Percentiles rank a stretch among this genome's conserved stretches.
Conservation (phyloP, 192 early-diverging fungal species). For the Podila horticola region DNA sequence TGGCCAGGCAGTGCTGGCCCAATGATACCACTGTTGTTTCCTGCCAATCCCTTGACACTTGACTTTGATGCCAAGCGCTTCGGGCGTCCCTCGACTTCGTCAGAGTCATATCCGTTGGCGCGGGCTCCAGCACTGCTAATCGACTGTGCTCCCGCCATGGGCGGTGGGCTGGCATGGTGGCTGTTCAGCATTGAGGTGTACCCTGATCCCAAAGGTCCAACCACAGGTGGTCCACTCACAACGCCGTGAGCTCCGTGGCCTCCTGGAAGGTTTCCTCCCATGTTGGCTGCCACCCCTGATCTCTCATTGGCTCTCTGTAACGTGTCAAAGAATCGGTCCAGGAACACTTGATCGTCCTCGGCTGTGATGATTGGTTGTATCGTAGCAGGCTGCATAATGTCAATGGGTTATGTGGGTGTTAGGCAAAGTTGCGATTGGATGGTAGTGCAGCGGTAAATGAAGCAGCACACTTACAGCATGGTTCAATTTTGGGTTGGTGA, state of each 20-base stretch:
- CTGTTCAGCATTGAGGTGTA: conserved; percentile 45
- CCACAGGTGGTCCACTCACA: conserved; percentile 56
- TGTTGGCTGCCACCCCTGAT: conserved; percentile 39
- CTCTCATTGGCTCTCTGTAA: conserved; percentile 70
- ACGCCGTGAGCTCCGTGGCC: conserved; percentile 19
- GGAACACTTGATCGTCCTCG: conserved; percentile 91
- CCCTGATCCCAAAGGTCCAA: conserved; percentile 60
- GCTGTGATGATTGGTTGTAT: conserved; percentile 74
- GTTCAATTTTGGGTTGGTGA: conserved; percentile 46
- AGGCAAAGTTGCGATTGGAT: neutral
- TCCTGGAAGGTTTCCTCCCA: conserved; percentile 34
- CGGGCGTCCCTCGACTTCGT: conserved; percentile 31
- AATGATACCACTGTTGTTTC: conserved; percentile 14
- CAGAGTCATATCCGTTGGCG: conserved; percentile 21
- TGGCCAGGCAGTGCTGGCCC: conserved; percentile 27
- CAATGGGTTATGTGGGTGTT: neutral
- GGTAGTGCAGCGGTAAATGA: neutral
- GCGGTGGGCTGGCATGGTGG: conserved; percentile 46
- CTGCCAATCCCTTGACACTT: conserved; percentile 20
- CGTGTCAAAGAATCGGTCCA: conserved; percentile 80
- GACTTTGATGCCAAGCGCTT: conserved; percentile 29
- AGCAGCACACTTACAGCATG: conserved; percentile 34
- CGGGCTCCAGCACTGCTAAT: conserved; percentile 8
- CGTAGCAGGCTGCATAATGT: conserved; percentile 58
- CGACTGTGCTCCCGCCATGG: conserved; percentile 9